Conservation (phyloP, 768 basidiomycete species). For the Russula griseocarnosa region DNA sequence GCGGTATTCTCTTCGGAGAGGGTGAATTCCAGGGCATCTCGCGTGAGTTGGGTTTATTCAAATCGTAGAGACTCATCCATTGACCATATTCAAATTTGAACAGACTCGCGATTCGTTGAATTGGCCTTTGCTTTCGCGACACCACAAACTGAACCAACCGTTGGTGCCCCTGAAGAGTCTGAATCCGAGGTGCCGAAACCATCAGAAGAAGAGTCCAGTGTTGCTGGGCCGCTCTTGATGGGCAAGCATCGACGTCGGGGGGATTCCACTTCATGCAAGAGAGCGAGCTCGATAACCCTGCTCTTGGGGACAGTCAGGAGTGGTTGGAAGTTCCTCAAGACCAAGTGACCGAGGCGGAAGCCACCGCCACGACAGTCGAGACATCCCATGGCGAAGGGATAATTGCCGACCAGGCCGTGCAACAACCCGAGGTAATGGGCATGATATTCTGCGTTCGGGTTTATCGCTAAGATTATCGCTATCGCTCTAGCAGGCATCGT, state of each 20-base stretch:
- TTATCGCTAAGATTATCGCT: neutral
- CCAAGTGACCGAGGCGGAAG: slow-evolving; percentile 14
- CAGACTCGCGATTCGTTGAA: slow-evolving; percentile 60
- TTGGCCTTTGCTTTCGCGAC: slow-evolving; percentile 52
- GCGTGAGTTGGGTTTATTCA: slow-evolving; percentile 44
- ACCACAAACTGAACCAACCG: slow-evolving; percentile 34
- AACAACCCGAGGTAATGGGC: slow-evolving; percentile 18
- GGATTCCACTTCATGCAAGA: slow-evolving; percentile 78
- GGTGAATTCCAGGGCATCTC: slow-evolving; percentile 60
- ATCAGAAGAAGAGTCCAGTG: slow-evolving; percentile 14
- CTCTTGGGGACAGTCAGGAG: slow-evolving; percentile 26
- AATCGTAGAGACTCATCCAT: slow-evolving; percentile 10
- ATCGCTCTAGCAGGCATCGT: slow-evolving; percentile 18
- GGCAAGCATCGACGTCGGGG: slow-evolving; percentile 38
- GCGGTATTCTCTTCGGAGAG: slow-evolving; percentile 52
- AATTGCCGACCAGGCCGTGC: slow-evolving; percentile 9
- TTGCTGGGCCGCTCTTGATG: slow-evolving; percentile 37
- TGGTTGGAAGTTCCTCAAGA: slow-evolving; percentile 24
- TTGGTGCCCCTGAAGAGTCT: slow-evolving; percentile 6
- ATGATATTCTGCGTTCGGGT: neutral
- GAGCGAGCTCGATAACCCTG: slow-evolving; percentile 62
- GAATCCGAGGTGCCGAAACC: slow-evolving; percentile 14
- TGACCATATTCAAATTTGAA: slow-evolving; percentile 10
- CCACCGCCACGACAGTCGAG: slow-evolving; percentile 2
- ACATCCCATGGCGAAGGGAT: slow-evolving; percentile 13